Percentiles rank a stretch among this genome's conserved stretches.
phyloP scores from a whole-genome alignment of 108 stramenopile genomes.

The Cyclotella baltica region DNA sequence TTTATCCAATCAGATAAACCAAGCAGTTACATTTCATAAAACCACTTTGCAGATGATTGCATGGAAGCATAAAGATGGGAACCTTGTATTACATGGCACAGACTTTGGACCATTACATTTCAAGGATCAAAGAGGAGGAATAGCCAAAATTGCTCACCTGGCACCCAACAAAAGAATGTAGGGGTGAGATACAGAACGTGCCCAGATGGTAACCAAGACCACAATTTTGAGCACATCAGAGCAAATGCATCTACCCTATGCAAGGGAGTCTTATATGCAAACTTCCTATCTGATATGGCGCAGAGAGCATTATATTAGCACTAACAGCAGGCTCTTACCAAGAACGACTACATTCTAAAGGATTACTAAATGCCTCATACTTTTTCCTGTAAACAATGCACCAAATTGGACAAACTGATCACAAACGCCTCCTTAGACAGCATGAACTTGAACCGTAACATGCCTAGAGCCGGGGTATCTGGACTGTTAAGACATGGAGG shows the following conservation, averaged over 20 bases:
- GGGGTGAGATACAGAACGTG: not conserved
- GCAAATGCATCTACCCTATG: not conserved
- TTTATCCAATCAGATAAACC: not conserved
- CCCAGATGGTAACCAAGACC: not conserved
- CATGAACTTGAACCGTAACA: constrained; percentile 5
- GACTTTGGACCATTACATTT: not conserved
- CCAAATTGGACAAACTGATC: not conserved
- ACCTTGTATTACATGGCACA: not conserved
- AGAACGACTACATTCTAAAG: constrained; percentile 2
- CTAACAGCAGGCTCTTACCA: not conserved
- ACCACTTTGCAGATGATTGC: not conserved
- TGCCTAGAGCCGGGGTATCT: not conserved
- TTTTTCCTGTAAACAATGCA: not conserved
- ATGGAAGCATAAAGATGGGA: not conserved
- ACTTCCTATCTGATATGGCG: not conserved
- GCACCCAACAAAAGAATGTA: not conserved
- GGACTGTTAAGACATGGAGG: not conserved
- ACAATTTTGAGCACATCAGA: not conserved
- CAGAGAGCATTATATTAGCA: not conserved
- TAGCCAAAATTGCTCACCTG: not conserved
- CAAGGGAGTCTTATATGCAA: not conserved
- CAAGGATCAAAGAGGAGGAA: not conserved
- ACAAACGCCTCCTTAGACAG: not conserved
- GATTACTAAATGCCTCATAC: no score
- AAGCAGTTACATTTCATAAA: not conserved